Conservation (phyloP, 805 yeast species). For the Brettanomyces bruxellensis region DNA sequence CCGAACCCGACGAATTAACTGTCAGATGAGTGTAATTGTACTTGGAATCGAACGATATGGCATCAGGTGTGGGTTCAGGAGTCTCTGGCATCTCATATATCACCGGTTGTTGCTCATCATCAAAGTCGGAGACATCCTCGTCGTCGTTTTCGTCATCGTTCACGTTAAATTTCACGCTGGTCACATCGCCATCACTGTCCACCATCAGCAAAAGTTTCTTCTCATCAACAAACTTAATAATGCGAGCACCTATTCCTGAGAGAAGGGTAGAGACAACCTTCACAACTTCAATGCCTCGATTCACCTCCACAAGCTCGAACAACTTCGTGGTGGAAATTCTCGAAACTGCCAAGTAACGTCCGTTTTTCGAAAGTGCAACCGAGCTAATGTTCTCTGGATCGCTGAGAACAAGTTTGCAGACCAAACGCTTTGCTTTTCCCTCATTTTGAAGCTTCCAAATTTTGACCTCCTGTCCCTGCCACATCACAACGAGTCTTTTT, state of each 20-base stretch:
- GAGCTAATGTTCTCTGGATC: conserved; percentile 76
- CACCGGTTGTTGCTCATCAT: conserved; percentile 27
- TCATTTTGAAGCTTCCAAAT: conserved; percentile 52
- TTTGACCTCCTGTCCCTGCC: conserved; percentile 77
- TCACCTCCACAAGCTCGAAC: conserved; percentile 45
- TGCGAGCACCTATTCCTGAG: conserved; percentile 44
- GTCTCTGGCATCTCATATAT: conserved; percentile 24
- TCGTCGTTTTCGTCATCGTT: conserved; percentile 28
- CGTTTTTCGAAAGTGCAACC: conserved; percentile 58
- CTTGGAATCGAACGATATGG: conserved; percentile 20
- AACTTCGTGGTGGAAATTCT: conserved; percentile 60
- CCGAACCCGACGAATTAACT: conserved; percentile 34
- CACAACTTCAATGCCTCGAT: conserved; percentile 32
- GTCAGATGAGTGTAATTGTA: conserved; percentile 45
- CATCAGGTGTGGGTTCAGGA: background rate
- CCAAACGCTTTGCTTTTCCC: conserved; percentile 40
- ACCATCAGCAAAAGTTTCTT: conserved; percentile 38
- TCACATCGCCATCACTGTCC: conserved; percentile 52
- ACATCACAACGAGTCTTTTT: conserved; percentile 52
- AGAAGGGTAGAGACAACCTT: conserved; percentile 40
- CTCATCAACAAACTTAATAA: conserved; percentile 36
- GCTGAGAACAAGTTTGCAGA: conserved; percentile 53
- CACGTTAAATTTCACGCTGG: conserved; percentile 27
- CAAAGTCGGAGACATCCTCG: conserved; percentile 28
- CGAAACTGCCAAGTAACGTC: conserved; percentile 60